These are phyloP conservation scores for Talaromyces trachyspermus DNA, from an alignment of 495 filamentous ascomycete genomes.

Conservation along the genomic window DNA sequence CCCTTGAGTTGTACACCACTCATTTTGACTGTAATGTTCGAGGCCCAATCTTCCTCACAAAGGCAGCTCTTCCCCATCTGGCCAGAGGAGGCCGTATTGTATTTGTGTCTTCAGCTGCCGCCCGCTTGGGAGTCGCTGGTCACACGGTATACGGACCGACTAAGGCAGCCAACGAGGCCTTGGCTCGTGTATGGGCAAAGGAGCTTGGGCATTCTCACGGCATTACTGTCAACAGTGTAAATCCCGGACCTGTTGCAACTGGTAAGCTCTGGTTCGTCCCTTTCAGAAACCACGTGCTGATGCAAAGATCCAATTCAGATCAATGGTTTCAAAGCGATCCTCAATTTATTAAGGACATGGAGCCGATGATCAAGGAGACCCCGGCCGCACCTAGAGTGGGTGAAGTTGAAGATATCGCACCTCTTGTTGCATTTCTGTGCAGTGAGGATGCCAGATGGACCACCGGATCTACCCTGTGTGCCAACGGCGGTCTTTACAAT, in stretches of 20 bases:
- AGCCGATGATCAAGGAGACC: constrained; percentile 8
- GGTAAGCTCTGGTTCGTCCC: constrained; percentile 5
- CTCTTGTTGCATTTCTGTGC: constrained; percentile 12
- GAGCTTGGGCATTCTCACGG: constrained; percentile 16
- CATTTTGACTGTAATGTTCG: constrained; percentile 14
- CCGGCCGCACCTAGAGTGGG: constrained; percentile 10
- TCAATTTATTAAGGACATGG: constrained; percentile 10
- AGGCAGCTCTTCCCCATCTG: constrained; percentile 15
- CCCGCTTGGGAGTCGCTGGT: constrained; percentile 9
- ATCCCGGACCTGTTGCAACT: constrained; percentile 20
- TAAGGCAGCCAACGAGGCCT: constrained; percentile 16
- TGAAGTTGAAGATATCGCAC: constrained; percentile 11
- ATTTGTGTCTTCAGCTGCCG: constrained; percentile 5
- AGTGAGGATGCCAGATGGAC: constrained; percentile 10
- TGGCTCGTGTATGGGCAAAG: constrained; percentile 19
- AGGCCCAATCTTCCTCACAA: constrained; percentile 18
- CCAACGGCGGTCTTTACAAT: constrained; percentile 8
- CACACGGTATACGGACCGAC: constrained; percentile 13
- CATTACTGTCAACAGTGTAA: constrained; percentile 20
- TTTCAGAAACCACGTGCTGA: background rate
- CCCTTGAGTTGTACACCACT: constrained; percentile 16
- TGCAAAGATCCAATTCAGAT: constrained; percentile 4
- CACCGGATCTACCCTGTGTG: constrained; percentile 7
- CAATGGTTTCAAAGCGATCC: constrained; percentile 11
- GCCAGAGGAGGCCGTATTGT: background rate